Conservation (phyloP, 2,329 filamentous ascomycete genomes). For the Epichloe typhina region DNA sequence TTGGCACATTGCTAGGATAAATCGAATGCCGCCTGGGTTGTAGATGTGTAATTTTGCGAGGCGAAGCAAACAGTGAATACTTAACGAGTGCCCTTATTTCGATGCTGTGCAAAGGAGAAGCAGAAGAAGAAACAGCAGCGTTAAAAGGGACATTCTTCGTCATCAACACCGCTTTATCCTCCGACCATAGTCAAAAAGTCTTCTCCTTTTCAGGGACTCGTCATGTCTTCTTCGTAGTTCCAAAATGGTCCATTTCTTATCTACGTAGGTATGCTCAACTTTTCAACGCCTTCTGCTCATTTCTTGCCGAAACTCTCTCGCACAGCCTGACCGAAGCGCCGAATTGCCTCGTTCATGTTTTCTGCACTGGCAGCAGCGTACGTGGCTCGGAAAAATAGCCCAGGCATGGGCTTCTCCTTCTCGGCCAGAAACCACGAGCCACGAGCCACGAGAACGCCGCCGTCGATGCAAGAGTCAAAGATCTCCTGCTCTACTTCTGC, state of each 20-base stretch:
- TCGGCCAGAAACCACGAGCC: constrained; percentile 89
- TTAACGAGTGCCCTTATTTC: too few species aligned
- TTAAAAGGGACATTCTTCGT: not conserved
- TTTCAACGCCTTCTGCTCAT: constrained; percentile 7
- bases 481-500: constrained; percentile 72
- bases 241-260: not conserved
- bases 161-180: too few species aligned
- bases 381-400: constrained; percentile 79
- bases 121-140: not conserved
- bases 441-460: constrained; percentile 67
- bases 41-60: not conserved
- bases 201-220: too few species aligned
- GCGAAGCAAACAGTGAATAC: not conserved
- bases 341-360: constrained; percentile 59
- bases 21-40: not conserved
- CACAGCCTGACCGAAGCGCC: constrained; percentile 63
- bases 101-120: not conserved
- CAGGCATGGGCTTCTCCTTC: constrained; percentile 41
- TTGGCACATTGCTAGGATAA: not conserved
- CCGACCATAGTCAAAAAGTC: too few species aligned
- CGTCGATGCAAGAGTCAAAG: constrained; percentile 61
- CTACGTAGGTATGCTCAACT: not conserved
- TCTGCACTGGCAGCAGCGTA: constrained; percentile 68
- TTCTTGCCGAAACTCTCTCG: constrained; percentile 37
- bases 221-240: not conserved